Evolutionary conservation across 139 green algal genomes (phyloP).

Genomic region (Marvania coccoides): DNA sequence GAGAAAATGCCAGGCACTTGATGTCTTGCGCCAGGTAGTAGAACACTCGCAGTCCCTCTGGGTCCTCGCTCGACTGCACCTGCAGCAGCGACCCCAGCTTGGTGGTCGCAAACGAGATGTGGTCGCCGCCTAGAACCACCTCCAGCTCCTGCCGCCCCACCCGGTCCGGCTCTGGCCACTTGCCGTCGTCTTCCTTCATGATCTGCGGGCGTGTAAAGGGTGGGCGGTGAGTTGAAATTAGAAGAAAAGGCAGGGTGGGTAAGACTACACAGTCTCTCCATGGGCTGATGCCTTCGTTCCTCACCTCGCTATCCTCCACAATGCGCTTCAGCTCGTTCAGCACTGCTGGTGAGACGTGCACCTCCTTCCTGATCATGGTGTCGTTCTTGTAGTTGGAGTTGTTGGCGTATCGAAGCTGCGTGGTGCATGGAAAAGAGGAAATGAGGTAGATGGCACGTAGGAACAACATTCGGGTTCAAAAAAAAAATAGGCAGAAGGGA

Average conservation of each 20-base stretch:
- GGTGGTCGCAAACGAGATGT: conserved; percentile 94
- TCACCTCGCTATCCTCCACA: conserved; percentile 84
- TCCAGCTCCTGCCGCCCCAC: conserved; percentile 94
- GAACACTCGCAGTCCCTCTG: conserved; percentile 90
- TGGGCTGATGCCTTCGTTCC: background rate
- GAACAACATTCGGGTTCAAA: background rate
- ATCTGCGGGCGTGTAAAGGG: conserved; percentile 47
- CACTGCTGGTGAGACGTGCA: conserved; percentile 64
- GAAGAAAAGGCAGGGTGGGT: no score
- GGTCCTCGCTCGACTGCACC: conserved; percentile 92
- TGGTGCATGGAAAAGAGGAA: background rate
- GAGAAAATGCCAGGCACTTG: conserved; percentile 92
- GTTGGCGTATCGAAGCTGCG: conserved; percentile 94
- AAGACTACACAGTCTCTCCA: no score
- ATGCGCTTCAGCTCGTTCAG: conserved; percentile 86
- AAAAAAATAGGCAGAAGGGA: background rate
- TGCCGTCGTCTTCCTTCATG: conserved; percentile 92
- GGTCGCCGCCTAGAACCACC: conserved; percentile 82
- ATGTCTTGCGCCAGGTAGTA: conserved; percentile 99
- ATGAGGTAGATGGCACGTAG: background rate
- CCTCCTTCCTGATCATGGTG: conserved; percentile 88
- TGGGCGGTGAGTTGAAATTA: background rate
- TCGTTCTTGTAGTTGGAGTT: conserved; percentile 99
- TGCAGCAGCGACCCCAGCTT: conserved; percentile 94
- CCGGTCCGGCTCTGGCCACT: conserved; percentile 87